Percentiles rank a stretch among this genome's conserved stretches.
These are phyloP conservation scores for Rhipidocladum racemiflorum DNA, from an alignment of 176 grass and related monocot species.

Conservation along the genomic window DNA sequence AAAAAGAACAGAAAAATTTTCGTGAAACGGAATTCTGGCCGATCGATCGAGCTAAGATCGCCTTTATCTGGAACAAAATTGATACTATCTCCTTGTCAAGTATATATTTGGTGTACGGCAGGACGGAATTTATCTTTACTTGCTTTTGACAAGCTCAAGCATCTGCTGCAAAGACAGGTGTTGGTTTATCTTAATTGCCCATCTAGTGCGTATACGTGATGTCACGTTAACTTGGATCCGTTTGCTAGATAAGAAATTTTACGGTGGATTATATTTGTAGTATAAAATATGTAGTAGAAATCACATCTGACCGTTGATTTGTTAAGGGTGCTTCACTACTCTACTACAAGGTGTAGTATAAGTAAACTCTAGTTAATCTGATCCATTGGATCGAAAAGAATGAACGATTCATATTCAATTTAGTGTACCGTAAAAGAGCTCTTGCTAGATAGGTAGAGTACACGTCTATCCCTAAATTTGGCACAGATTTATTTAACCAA, in stretches of 20 bases:
- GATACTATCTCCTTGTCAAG: constrained; percentile 45
- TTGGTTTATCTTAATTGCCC: constrained; percentile 36
- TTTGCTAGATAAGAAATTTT: not conserved
- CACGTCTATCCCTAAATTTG: not conserved
- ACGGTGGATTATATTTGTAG: too few relatives aligned
- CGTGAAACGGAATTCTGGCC: constrained; percentile 39
- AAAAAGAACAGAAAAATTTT: not conserved
- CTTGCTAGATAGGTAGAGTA: too few relatives aligned
- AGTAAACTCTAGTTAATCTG: too few relatives aligned
- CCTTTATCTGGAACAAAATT: constrained; percentile 30
- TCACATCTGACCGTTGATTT: too few relatives aligned
- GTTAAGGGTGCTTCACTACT: too few relatives aligned
- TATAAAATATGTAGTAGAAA: too few relatives aligned
- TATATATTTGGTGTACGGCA: constrained; percentile 57
- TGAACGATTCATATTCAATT: too few relatives aligned
- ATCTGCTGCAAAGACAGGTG: constrained; percentile 29
- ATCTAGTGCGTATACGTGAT: constrained; percentile 25
- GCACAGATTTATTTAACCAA: constrained; percentile 9
- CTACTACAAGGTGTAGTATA: too few relatives aligned
- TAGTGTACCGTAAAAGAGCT: too few relatives aligned
- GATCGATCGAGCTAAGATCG: constrained; percentile 12
- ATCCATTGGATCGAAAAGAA: too few relatives aligned
- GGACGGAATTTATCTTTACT: constrained; percentile 11
- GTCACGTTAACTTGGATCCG: not conserved
- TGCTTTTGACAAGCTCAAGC: constrained; percentile 37